Base-by-base conservation (phyloP, 352 stramenopile genomes). In the Peronospora tabacina region DNA sequence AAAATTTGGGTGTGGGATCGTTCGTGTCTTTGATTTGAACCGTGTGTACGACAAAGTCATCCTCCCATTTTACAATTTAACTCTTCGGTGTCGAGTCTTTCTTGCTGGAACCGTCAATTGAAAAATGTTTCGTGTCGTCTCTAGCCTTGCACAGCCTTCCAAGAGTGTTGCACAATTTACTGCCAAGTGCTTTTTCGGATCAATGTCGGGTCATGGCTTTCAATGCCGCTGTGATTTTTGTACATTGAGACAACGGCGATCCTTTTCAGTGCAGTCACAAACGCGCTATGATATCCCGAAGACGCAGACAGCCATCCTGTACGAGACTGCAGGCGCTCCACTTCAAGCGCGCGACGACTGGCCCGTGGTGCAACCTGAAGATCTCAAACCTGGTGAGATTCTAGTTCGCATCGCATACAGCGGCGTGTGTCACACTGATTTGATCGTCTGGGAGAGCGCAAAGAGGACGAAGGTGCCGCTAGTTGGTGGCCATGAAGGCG, bases 401-500 rank as follows among this genome's bases (percentile, higher is more conserved):
- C 61, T 81, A 22, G 59, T 81, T 22, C 70, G 66, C 1, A 36
- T 81, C n/a, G 66, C 70, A 2, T 77, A 71, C 52, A 70, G 32
- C 0, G 70, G 70, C 22, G 70, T 81, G 13, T 81, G 70, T 44
- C 66, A 72, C 48, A 73, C 70, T 22, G 70, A 77, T 34, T 43
- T 77, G 32, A 55, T 70, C 39, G 52, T 80, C 11, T 80, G 69
- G 69, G 37, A 62, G 10, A 66, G 66, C 13, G 59, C 74, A 20
- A 58, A 62, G 37, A 53, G 43, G 19, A 68, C 70, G 50, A 34
- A 34, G n/a, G 36, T 72, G 26, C 70, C 73, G 0, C 52, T 70
- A 11, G 64, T 85, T 9, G 70, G 69, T 28, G 73, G 73, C 15
- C 70, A 85, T 44, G 73, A 85, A 70, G 69, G 69, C 20, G 55